Evolutionary conservation across 2,329 filamentous ascomycete species (phyloP).

Genomic region (Periconia sp.): DNA sequence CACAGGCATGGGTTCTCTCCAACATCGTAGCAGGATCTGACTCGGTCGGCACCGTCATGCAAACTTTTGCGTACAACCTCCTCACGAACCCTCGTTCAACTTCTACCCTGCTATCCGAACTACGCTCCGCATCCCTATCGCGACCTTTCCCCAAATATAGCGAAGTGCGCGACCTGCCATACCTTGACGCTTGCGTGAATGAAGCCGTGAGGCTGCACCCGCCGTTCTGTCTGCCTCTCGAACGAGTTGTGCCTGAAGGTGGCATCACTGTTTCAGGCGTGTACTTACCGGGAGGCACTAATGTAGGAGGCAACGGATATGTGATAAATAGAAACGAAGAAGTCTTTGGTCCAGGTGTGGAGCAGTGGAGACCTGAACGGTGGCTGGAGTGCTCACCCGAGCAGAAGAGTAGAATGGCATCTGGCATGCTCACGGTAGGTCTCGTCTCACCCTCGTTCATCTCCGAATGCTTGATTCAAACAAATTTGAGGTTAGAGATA

Average conservation of each 20-base stretch:
- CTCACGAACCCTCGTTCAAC: constrained; percentile 49
- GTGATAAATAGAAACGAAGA: constrained; percentile 10
- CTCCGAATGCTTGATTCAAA: background rate
- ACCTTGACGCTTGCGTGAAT: constrained; percentile 21
- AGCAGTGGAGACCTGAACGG: constrained; percentile 10
- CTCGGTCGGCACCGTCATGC: constrained; percentile 55
- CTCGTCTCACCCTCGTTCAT: background rate
- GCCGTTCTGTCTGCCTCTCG: constrained; percentile 11
- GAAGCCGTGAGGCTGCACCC: constrained; percentile 20
- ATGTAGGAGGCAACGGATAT: constrained; percentile 9
- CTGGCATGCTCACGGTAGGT: background rate
- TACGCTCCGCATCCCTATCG: constrained; percentile 39
- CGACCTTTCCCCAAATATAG: constrained; percentile 7
- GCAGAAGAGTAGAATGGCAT: background rate
- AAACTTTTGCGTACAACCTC: constrained; percentile 52
- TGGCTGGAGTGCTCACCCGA: constrained; percentile 2
- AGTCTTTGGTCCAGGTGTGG: constrained; percentile 9
- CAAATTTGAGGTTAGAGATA: background rate
- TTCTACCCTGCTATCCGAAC: constrained; percentile 45
- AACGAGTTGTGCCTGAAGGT: constrained; percentile 14
- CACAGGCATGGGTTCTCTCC: constrained; percentile 17
- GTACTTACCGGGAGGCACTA: constrained; percentile 9
- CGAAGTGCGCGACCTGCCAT: constrained; percentile 2
- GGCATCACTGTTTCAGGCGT: constrained; percentile 10
- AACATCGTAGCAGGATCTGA: constrained; percentile 56